phyloP scores from a whole-genome alignment of 768 basidiomycete species.

The Leccinum truebloodii region DNA sequence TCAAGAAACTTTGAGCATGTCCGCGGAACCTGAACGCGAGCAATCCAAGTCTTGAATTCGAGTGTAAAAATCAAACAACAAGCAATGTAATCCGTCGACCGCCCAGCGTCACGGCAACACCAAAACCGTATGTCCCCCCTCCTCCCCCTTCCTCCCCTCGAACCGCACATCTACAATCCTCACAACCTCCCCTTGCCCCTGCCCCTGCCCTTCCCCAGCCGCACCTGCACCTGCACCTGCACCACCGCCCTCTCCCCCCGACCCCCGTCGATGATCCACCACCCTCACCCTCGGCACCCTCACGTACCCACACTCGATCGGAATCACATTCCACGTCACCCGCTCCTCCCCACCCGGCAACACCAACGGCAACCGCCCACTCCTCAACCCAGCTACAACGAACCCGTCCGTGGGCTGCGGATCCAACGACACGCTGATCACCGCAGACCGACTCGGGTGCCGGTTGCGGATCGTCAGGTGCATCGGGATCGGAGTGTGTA shows the following conservation, averaged over 20 bases:
- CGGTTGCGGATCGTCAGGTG: constrained; percentile 65
- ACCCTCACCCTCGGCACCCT: constrained; percentile 64
- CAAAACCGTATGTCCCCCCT: constrained; percentile 45
- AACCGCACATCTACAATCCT: neutral
- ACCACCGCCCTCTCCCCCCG: constrained; percentile 17
- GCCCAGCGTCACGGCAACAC: neutral
- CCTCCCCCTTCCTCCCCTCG: constrained; percentile 15
- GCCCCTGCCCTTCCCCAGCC: neutral
- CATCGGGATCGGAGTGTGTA: constrained; percentile 63
- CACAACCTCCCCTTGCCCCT: constrained; percentile 14
- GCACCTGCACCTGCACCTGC: no score
- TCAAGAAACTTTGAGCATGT: no score
- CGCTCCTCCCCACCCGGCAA: constrained; percentile 70
- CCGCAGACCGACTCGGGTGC: constrained; percentile 62
- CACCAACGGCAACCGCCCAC: constrained; percentile 67
- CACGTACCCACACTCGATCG: constrained; percentile 72
- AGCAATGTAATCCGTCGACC: no score
- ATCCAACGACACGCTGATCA: constrained; percentile 72
- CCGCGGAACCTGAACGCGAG: no score
- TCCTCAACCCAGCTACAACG: constrained; percentile 75
- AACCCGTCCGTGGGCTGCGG: constrained; percentile 70
- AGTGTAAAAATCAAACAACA: no score
- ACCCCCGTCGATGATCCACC: constrained; percentile 42
- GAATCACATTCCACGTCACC: constrained; percentile 67
- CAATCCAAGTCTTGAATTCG: no score